Percentiles rank a stretch among this genome's conserved stretches.
phyloP scores from a whole-genome alignment of 768 basidiomycete genomes.

The Termitomyces sp. region DNA sequence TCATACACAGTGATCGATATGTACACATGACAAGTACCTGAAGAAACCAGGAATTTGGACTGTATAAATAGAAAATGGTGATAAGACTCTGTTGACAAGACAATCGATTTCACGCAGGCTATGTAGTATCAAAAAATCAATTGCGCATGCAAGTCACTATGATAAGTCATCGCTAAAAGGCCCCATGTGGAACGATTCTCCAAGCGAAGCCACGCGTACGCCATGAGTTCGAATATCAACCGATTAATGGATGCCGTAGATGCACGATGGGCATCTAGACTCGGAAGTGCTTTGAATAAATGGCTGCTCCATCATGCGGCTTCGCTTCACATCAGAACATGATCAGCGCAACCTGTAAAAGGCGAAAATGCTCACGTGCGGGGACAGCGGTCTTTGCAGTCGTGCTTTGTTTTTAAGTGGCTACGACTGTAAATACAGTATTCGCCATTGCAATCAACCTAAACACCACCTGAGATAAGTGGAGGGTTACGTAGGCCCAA shows the following conservation, averaged over 20 bases:
- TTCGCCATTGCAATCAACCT: slow-evolving; percentile 50
- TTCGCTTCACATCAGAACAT: background rate
- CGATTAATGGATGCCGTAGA: slow-evolving; percentile 15
- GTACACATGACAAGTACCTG: slow-evolving; percentile 2
- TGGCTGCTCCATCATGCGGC: slow-evolving; percentile 14
- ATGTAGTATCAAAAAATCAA: background rate
- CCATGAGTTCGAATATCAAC: background rate
- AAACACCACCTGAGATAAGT: background rate
- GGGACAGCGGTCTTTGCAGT: slow-evolving; percentile 35
- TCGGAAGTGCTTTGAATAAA: slow-evolving; percentile 10
- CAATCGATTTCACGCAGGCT: background rate
- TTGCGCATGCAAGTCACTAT: too few relatives aligned
- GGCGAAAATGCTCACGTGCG: slow-evolving; percentile 31
- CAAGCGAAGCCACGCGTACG: too few relatives aligned
- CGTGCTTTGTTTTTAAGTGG: slow-evolving; percentile 32
- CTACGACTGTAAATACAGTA: slow-evolving; percentile 39
- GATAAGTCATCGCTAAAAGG: background rate
- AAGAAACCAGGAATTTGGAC: slow-evolving; percentile 2
- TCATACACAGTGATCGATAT: background rate
- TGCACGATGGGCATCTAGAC: slow-evolving; percentile 12
- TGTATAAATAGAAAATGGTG: slow-evolving; percentile 1
- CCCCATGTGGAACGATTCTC: background rate
- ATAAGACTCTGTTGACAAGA: background rate
- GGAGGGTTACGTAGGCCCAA: background rate
- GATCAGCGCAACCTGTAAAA: slow-evolving; percentile 7